These are phyloP conservation scores for Moesziomyces parantarcticus DNA, from an alignment of 1,284 basidiomycete genomes.

Conservation along the genomic window DNA sequence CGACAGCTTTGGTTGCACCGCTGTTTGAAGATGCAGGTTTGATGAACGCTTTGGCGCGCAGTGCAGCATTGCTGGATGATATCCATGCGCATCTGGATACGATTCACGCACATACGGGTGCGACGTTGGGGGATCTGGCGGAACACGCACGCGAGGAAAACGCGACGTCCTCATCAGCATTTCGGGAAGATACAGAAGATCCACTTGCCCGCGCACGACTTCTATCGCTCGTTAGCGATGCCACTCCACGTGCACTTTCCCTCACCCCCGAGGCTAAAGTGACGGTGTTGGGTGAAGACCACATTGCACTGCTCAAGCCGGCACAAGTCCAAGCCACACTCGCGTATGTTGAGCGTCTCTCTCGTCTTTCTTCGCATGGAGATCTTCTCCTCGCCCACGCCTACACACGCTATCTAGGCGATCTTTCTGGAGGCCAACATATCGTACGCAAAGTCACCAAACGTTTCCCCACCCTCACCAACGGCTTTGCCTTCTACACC, in stretches of 20 bases:
- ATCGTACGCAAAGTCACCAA: conserved; percentile 75
- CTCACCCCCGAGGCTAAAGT: neutral
- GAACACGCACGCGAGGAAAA: conserved; percentile 11
- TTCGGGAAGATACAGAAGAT: conserved; percentile 9
- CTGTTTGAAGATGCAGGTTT: conserved; percentile 14
- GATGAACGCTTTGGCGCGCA: conserved; percentile 20
- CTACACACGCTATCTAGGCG: conserved; percentile 78
- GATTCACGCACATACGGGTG: conserved; percentile 23
- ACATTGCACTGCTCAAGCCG: conserved; percentile 36
- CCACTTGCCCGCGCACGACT: neutral
- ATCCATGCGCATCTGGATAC: conserved; percentile 25
- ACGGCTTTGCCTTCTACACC: conserved; percentile 78
- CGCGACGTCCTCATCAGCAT: neutral
- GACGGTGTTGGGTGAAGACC: conserved; percentile 3
- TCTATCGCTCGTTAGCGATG: neutral
- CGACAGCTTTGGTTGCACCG: neutral
- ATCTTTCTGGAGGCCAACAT: conserved; percentile 82
- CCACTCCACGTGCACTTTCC: neutral
- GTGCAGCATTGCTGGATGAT: conserved; percentile 12
- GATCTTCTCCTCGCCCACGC: conserved; percentile 34
- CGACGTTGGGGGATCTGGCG: conserved; percentile 18
- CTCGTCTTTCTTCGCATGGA: neutral
- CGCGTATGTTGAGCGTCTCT: conserved; percentile 30
- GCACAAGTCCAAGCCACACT: conserved; percentile 30
- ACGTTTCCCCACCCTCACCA: conserved; percentile 15